Evolutionary conservation across 345 rosid genomes (phyloP).

Genomic region (Pistacia integerrima): DNA sequence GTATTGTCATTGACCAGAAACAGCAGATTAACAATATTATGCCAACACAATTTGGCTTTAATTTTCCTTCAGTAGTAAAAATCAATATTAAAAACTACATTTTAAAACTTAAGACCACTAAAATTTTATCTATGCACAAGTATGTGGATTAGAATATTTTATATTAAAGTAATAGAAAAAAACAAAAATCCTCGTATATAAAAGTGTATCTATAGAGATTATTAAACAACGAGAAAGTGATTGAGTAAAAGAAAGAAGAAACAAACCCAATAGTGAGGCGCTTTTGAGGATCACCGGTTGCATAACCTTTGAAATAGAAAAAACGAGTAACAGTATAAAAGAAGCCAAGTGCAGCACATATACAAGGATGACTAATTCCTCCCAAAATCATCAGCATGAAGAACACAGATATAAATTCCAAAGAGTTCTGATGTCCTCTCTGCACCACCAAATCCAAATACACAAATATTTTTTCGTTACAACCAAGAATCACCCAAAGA

Average conservation of each 20-base stretch:
- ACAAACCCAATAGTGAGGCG: constrained; percentile 80
- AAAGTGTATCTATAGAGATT: neutral
- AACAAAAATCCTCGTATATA: neutral
- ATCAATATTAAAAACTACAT: neutral
- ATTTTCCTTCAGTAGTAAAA: neutral
- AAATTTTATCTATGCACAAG: neutral
- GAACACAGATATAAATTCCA: constrained; percentile 81
- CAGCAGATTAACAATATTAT: neutral
- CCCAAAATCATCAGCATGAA: constrained; percentile 72
- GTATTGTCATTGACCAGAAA: neutral
- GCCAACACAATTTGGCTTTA: neutral
- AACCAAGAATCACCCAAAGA: neutral
- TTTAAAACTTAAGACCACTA: neutral
- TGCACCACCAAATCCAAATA: constrained; percentile 20
- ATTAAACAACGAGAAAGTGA: neutral
- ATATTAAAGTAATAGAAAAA: neutral
- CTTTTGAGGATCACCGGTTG: constrained; percentile 76
- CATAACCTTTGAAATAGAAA: constrained; percentile 85
- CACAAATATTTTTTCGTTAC: neutral
- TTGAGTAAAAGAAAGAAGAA: neutral
- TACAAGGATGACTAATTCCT: constrained; percentile 76
- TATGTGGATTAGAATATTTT: neutral
- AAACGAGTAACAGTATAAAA: constrained; percentile 53
- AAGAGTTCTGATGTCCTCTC: constrained; percentile 96
- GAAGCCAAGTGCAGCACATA: constrained; percentile 53